A percentile compares a stretch with the other conserved stretches of the same genome.
Evolutionary conservation across 176 grass and related monocot genomes (phyloP).

Genomic region (Rhynchospora tenuis): DNA sequence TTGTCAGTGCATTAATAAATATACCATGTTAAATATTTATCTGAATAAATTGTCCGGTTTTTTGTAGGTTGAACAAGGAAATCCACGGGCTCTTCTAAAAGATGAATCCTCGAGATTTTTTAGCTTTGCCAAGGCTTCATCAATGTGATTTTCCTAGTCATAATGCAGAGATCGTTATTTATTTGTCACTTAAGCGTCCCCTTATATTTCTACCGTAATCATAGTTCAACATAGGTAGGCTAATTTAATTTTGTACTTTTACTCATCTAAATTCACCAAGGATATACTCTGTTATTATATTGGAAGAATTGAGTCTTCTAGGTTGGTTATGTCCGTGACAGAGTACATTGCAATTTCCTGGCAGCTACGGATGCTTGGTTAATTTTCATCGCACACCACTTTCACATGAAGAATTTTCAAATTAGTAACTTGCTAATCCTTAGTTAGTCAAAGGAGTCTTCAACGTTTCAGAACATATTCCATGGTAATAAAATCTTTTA

Average conservation of each 20-base stretch:
- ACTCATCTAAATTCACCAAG: not conserved
- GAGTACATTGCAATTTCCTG: not conserved
- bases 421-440: not conserved
- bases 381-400: not conserved
- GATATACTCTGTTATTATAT: not conserved
- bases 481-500: too few relatives aligned
- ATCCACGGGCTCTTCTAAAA: conserved; percentile 46
- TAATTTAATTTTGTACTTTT: not conserved
- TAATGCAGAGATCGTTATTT: not conserved
- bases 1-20: not conserved
- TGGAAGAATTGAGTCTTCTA: not conserved
- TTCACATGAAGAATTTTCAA: not conserved
- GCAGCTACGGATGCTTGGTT: not conserved
- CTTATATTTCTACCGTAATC: not conserved
- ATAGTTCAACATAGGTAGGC: not conserved
- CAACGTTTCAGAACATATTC: not conserved
- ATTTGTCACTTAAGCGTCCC: not conserved
- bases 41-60: not conserved
- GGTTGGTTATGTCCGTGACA: not conserved
- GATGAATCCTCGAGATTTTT: conserved; percentile 61
- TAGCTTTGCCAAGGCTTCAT: conserved; percentile 59
- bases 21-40: not conserved
- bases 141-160: conserved; percentile 40
- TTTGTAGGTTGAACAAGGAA: conserved; percentile 82
- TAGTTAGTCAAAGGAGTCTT: not conserved